phyloP scores from a whole-genome alignment of 306 rosid genomes.

The Vigna mungo region DNA sequence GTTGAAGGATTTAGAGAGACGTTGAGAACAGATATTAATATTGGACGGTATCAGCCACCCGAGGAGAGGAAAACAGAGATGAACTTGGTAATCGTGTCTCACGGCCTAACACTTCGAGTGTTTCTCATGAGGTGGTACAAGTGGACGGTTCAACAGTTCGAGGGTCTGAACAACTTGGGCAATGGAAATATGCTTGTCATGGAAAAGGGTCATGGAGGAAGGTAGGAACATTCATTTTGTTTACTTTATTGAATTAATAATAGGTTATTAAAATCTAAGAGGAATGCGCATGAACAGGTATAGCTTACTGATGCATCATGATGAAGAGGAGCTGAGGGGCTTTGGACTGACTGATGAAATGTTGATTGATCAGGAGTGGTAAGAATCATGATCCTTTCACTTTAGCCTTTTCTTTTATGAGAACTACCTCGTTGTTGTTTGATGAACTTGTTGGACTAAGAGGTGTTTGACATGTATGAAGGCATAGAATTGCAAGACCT shows the following conservation, averaged over 20 bases:
- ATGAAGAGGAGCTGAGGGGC: conserved; percentile 66
- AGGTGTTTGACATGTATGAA: conserved; percentile 33
- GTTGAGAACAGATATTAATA: conserved; percentile 73
- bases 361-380: conserved; percentile 88
- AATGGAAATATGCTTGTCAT: conserved; percentile 76
- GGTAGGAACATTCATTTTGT: conserved; percentile 48
- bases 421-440: not conserved
- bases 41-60: conserved; percentile 83
- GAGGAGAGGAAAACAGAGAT: conserved; percentile 65
- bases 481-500: conserved; percentile 83
- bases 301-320: conserved; percentile 70
- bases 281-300: conserved; percentile 52
- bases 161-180: conserved; percentile 65
- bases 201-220: conserved; percentile 88
- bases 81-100: conserved; percentile 82
- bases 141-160: conserved; percentile 88
- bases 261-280: not conserved
- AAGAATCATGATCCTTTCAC: conserved; percentile 1
- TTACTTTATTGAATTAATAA: not conserved
- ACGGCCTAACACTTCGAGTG: conserved; percentile 85
- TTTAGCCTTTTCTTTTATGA: too few relatives aligned
- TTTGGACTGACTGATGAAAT: conserved; percentile 89
- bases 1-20: conserved; percentile 88
- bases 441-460: not conserved
- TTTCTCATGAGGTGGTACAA: conserved; percentile 96